A percentile compares a stretch with the other conserved stretches of the same genome.
Evolutionary conservation across 257 asterid species (phyloP).

Genomic region (Perilla frutescens): DNA sequence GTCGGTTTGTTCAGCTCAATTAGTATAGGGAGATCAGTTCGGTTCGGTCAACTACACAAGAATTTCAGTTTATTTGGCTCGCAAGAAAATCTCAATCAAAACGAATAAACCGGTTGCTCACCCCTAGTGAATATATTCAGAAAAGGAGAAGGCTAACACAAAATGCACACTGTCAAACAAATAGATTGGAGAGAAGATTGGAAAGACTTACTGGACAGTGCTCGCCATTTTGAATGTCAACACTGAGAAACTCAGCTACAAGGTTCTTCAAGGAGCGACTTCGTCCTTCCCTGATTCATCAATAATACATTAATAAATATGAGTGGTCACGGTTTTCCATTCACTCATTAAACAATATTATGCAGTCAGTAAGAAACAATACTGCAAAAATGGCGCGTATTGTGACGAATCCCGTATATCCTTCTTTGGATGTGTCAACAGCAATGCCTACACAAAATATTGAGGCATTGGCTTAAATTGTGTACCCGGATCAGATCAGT

Average conservation of each 20-base stretch:
- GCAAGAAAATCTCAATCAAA: too few species aligned
- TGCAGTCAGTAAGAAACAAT: conserved; percentile 35
- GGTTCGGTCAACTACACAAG: too few species aligned
- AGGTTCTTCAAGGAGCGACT: conserved; percentile 83
- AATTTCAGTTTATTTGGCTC: too few species aligned
- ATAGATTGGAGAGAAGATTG: conserved; percentile 16
- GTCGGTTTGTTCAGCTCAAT: too few species aligned
- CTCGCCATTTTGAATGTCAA: conserved; percentile 89
- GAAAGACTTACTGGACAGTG: conserved; percentile 83
- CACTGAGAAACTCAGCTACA: conserved; percentile 69
- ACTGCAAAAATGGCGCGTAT: conserved; percentile 74
- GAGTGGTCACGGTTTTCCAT: conserved; percentile 12
- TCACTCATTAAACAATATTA: conserved; percentile 31
- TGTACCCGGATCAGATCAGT: background rate
- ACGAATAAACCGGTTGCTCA: too few species aligned
- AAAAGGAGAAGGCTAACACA: conserved; percentile 5
- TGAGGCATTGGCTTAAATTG: conserved; percentile 5
- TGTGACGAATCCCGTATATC: conserved; percentile 91
- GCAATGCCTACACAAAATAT: conserved; percentile 67
- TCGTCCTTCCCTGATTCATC: conserved; percentile 81
- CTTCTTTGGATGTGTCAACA: conserved; percentile 89
- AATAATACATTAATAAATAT: conserved; percentile 22
- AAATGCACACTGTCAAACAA: background rate
- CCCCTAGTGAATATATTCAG: background rate
- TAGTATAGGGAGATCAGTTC: too few species aligned